A percentile compares a stretch with the other conserved stretches of the same genome.
Conservation (phyloP, 2,329 filamentous ascomycete species). For the Colletotrichum melonis region DNA sequence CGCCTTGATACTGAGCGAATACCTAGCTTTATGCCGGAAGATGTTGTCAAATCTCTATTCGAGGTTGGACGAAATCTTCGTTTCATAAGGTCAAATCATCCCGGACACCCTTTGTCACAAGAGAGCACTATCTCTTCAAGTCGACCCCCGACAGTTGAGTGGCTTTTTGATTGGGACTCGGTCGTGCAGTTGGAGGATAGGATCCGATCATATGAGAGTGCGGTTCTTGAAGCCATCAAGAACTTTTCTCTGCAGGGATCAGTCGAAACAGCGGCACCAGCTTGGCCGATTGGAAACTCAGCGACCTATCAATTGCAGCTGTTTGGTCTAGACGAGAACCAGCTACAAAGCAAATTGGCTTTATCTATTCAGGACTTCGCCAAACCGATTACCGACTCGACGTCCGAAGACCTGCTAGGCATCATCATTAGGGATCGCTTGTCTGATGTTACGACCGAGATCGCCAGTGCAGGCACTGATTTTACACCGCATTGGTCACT, state of each 20-base stretch:
- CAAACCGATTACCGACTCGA: conserved; percentile 44
- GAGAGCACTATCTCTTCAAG: conserved; percentile 57
- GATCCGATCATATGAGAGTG: conserved; percentile 64
- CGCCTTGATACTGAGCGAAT: conserved; percentile 73
- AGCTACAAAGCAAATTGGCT: conserved; percentile 60
- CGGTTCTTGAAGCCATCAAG: conserved; percentile 48
- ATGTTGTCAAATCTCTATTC: conserved; percentile 79
- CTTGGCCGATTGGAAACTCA: not conserved
- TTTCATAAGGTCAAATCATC: conserved; percentile 77
- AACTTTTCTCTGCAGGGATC: conserved; percentile 13
- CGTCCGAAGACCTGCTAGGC: conserved; percentile 36
- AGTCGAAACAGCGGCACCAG: not conserved
- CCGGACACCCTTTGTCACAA: conserved; percentile 75
- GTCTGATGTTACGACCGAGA: conserved; percentile 38
- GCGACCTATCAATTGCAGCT: conserved; percentile 50
- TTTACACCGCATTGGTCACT: conserved; percentile 68
- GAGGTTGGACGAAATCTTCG: conserved; percentile 83
- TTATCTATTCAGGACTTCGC: conserved; percentile 62
- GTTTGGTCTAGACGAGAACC: conserved; percentile 59
- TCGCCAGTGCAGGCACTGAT: conserved; percentile 37
- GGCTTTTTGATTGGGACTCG: conserved; percentile 79
- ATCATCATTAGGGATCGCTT: conserved; percentile 44
- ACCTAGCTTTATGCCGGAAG: conserved; percentile 76
- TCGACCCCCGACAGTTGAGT: conserved; percentile 69
- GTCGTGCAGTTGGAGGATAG: conserved; percentile 73